These are phyloP conservation scores for Septoria petroselini DNA, from an alignment of 2,329 filamentous ascomycete genomes.

Conservation along the genomic window DNA sequence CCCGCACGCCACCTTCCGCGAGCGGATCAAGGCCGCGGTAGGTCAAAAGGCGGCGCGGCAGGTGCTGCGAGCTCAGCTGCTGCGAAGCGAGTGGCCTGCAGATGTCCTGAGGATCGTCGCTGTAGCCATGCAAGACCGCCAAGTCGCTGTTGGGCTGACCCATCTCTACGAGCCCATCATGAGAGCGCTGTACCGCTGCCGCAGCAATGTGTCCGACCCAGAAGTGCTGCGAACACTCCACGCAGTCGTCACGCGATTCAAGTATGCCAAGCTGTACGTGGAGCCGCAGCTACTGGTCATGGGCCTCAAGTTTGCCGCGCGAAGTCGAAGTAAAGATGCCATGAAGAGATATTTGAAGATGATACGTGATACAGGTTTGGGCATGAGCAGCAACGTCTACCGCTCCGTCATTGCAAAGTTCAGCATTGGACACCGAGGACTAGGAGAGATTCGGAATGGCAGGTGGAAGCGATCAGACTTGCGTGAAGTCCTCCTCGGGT, in stretches of 20 bases:
- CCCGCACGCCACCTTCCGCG: slow-evolving; percentile 29
- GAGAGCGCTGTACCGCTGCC: slow-evolving; percentile 37
- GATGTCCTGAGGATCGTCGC: slow-evolving; percentile 36
- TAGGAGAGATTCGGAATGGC: slow-evolving; percentile 41
- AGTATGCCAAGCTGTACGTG: slow-evolving; percentile 26
- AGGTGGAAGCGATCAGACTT: slow-evolving; percentile 38
- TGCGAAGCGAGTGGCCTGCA: slow-evolving; percentile 30
- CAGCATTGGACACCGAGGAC: slow-evolving; percentile 37
- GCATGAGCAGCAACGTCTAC: slow-evolving; percentile 33
- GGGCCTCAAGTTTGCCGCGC: slow-evolving; percentile 38
- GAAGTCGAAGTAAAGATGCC: slow-evolving; percentile 29
- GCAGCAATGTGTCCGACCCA: slow-evolving; percentile 32
- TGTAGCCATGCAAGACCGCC: slow-evolving; percentile 29
- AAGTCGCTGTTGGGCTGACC: slow-evolving; percentile 24
- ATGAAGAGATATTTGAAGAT: slow-evolving; percentile 37
- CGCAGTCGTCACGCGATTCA: slow-evolving; percentile 32
- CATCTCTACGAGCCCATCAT: slow-evolving; percentile 32
- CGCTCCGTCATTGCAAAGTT: slow-evolving; percentile 39
- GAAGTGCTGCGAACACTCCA: slow-evolving; percentile 32
- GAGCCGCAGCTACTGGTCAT: slow-evolving; percentile 27
- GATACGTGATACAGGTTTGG: slow-evolving; percentile 20
- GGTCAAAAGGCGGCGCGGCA: slow-evolving; percentile 24
- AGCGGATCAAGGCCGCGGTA: slow-evolving; percentile 22
- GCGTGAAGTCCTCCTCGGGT: slow-evolving; percentile 38
- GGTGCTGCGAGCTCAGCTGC: slow-evolving; percentile 34